Conservation (phyloP, 1,284 basidiomycete genomes). For the Pisolithus thermaeus region DNA sequence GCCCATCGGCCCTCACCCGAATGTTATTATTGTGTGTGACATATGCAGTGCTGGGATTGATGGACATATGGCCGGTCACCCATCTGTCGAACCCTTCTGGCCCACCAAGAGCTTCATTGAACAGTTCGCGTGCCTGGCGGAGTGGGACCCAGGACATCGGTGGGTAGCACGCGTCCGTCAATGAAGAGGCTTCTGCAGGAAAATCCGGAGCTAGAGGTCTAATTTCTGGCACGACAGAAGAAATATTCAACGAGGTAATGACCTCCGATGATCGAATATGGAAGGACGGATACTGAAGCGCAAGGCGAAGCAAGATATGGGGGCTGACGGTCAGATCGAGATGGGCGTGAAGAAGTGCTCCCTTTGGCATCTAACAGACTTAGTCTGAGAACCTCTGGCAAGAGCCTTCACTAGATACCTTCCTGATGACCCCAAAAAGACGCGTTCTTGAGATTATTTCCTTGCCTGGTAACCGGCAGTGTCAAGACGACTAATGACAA, state of each 20-base stretch:
- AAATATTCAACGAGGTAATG: slow-evolving; percentile 22
- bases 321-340: slow-evolving; percentile 64
- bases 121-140: slow-evolving; percentile 45
- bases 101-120: slow-evolving; percentile 48
- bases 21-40: slow-evolving; percentile 60
- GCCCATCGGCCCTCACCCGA: slow-evolving; percentile 38
- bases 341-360: slow-evolving; percentile 65
- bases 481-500: neutral
- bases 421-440: slow-evolving; percentile 54
- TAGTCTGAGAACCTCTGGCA: neutral
- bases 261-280: slow-evolving; percentile 44
- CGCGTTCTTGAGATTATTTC: slow-evolving; percentile 50
- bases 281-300: slow-evolving; percentile 49
- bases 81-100: slow-evolving; percentile 61
- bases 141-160: slow-evolving; percentile 50
- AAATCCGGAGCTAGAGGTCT: slow-evolving; percentile 34
- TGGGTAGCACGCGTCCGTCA: slow-evolving; percentile 43
- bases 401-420: slow-evolving; percentile 31
- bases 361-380: slow-evolving; percentile 63
- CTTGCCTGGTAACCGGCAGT: slow-evolving; percentile 36
- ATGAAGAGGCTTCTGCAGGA: slow-evolving; percentile 27
- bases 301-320: slow-evolving; percentile 43
- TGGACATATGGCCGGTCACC: slow-evolving; percentile 52
- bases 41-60: slow-evolving; percentile 65
- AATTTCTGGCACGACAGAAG: slow-evolving; percentile 47